Evolutionary conservation across 768 basidiomycete genomes (phyloP), one percentile per base, ranked within the genome.

Genomic region (Sistotremastrum niveocremeum): DNA sequence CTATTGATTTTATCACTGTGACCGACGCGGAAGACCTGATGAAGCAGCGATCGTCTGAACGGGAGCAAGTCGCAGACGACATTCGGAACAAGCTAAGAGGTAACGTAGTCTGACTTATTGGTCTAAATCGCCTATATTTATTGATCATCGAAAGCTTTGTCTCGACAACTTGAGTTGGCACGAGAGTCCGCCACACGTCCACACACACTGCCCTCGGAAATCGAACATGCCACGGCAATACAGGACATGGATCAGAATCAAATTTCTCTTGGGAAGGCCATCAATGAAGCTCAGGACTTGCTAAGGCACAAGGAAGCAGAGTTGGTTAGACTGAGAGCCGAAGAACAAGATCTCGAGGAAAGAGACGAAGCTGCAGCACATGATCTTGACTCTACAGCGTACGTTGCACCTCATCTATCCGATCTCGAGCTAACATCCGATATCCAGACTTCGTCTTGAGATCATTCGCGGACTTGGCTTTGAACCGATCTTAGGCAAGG

Each of bases 311-410:
- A 76, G 54, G 82, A 87, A 54, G 78, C 75, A 2, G 82, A 84
- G 55, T 71, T 85, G 0, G 68, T 81, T 5, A 65, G 68, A 4
- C 64, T 88, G 48, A 82, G 81, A 52, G 81, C 81, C 45, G 76
- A 78, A 50, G 71, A 72, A 0, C 68, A 70, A 33, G 61, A 58
- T 37, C 58, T 84, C 49, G 84, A 87, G 56, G 70, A 70, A 37
- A 77, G 73, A 44, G 84, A 88, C 59, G 80, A 83, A 20, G 79
- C 83, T 5, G 60, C 69, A 12, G 82, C 85, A 49, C 84, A 85
- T 51, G 77, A 84, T 44, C 61, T 87, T 35, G 79, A 83, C 54
- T 76, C 80, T 12, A 75, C 74, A 39, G 62, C 71, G 85, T 86
- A 62, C 57, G 82, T 54, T 41, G 62, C 31, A 31, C 33, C 42